These are phyloP conservation scores for Tuctoria greenei DNA, from an alignment of 176 grass and related monocot genomes.

Conservation along the genomic window DNA sequence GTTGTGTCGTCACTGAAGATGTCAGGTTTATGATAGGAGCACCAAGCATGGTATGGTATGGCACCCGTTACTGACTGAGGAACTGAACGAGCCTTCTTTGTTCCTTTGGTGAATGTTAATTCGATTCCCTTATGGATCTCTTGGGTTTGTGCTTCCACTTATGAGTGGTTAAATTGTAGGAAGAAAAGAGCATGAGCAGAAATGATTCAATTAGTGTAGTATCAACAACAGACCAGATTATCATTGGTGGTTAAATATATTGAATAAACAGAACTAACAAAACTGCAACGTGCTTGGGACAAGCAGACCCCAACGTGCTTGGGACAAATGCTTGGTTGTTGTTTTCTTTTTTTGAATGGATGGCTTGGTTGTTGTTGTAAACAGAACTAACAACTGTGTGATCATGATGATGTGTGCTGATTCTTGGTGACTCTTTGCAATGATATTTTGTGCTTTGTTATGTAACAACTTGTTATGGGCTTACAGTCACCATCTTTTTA, in stretches of 20 bases:
- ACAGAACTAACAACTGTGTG: background rate
- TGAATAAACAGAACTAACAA: background rate
- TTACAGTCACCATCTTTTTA: background rate
- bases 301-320: too few relatives aligned
- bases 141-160: background rate
- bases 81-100: background rate
- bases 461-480: background rate
- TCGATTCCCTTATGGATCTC: constrained; percentile 17
- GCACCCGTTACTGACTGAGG: background rate
- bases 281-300: too few relatives aligned
- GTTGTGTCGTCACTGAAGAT: background rate
- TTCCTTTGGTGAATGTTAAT: background rate
- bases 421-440: background rate
- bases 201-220: background rate
- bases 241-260: background rate
- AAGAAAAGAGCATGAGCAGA: background rate
- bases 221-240: background rate
- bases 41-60: background rate
- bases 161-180: background rate
- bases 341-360: too few relatives aligned
- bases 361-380: too few relatives aligned
- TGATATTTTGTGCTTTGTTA: background rate
- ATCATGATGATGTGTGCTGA: background rate
- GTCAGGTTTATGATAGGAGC: background rate
- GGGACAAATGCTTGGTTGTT: too few relatives aligned